Evolutionary conservation across 192 early-diverging fungal genomes (phyloP), one percentile per base, ranked within the genome.

Genomic region (Entrophospora sp.): DNA sequence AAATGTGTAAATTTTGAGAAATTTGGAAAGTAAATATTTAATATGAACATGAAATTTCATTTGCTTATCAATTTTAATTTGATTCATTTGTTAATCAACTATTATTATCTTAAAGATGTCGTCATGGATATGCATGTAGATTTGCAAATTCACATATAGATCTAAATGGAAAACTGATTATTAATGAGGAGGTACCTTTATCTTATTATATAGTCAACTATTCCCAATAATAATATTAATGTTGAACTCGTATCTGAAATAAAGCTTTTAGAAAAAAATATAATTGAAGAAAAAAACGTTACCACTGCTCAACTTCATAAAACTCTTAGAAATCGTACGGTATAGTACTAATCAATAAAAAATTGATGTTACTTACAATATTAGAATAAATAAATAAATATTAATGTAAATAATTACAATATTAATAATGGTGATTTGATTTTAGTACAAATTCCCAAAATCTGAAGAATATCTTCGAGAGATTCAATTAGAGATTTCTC

Each of bases 21-120:
- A 7, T 91, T 77, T 74, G 94, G 94, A 72, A 70, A 73, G 71
- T 93, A 88, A 69, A 75, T 83, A 76, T 49, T 61, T 73, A 1
- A 84, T 69, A 28, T 5, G 1, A 45, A 44, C 10, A 32, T 28
- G 9, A 18, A 14, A 6, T 32, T 8, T 31, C 12, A 44, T 36
- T n/a, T n/a, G n/a, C n/a, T n/a, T n/a, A n/a, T n/a, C n/a, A n/a
- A n/a, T n/a, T n/a, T n/a, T 40, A 14, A 10, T 22, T n/a, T 22
- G 4, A 2, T 37, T 27, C 40, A 25, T 34, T 24, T 25, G 10
- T 34, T 61, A 38, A 43, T 38, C 45, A 14, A 37, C 9, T 27
- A 8, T 59, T 20, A 10, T 20, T 20, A 36, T 13, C 7, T 60
- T 25, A 32, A 31, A 82, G 78, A 59, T 86, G 87, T 44, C 71